Evolutionary conservation across 768 basidiomycete species (phyloP), one percentile per base, ranked within the genome.

Genomic region (Harrya chromipes): DNA sequence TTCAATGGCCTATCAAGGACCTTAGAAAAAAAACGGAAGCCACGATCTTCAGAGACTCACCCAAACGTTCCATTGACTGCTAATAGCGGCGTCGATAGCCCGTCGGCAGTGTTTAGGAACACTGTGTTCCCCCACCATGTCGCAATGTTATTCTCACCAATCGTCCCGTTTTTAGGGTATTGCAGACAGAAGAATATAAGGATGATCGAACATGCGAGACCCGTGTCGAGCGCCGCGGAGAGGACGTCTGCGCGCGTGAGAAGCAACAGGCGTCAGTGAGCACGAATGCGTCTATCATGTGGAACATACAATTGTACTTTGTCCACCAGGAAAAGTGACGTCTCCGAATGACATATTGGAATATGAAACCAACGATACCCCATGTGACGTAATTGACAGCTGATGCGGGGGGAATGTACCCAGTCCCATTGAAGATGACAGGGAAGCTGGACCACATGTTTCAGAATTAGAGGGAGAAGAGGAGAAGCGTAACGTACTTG

Each of bases 81-180:
- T 9, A 19, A 34, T 1, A 68, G 49, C 0, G 66, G 50, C 33
- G 50, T 43, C 3, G 40, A 19, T 4, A n/a, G 24, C 14, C 46
- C 58, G 8, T 62, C 60, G 2, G 62, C 62, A 19, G 62, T 62
- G n/a, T 65, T 60, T 26, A 40, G 4, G 55, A 40, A 65, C 8
- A 69, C 62, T 52, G 69, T 77, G 53, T 88, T 88, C 11, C 86
- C 87, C 85, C 85, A 87, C 87, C 86, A 89, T 1, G 52, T 55
- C 42, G 74, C 75, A 39, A 88, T 60, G n/a, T 50, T 82, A 46
- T 74, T 68, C 11, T 57, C n/a, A 6, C 83, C 85, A 52, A 87
- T 84, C 4, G 63, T 62, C 4, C 85, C 85, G 49, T 84, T 78
- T 43, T 53, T 51, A 4, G 85, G 86, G 57, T 76, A 87, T 69